A percentile compares a stretch with the other conserved stretches of the same genome.
Evolutionary conservation across 2,329 filamentous ascomycete genomes (phyloP).

Genomic region (Colletotrichum coccodes): DNA sequence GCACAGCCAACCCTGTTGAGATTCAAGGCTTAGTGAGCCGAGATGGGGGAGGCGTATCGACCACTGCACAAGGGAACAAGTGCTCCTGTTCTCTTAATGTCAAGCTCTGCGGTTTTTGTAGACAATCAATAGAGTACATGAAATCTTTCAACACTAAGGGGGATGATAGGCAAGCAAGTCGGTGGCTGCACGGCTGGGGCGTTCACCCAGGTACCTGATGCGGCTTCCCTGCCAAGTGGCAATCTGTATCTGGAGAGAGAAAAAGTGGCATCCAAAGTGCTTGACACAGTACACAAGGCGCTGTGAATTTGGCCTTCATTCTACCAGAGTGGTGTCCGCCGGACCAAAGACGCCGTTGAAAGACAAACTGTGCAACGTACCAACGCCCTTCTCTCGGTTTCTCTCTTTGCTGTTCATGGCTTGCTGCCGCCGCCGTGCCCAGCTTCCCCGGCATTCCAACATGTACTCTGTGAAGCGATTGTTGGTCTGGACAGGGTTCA

Average conservation of each 20-base stretch:
- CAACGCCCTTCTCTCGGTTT: conserved; percentile 26
- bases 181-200: conserved; percentile 3
- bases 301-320: conserved; percentile 20
- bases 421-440: conserved; percentile 14
- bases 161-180: neutral
- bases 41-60: neutral
- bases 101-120: neutral
- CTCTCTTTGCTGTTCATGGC: conserved; percentile 28
- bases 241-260: conserved; percentile 14
- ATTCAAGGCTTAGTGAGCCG: neutral
- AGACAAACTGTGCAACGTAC: conserved; percentile 27
- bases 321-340: conserved; percentile 4
- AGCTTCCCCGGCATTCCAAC: conserved; percentile 23
- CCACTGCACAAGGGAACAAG: conserved; percentile 8
- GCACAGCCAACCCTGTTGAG: conserved; percentile 8
- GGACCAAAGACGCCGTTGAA: conserved; percentile 27
- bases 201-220: conserved; percentile 10
- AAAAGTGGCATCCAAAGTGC: conserved; percentile 17
- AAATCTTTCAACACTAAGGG: neutral
- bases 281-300: conserved; percentile 24
- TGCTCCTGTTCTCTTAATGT: neutral
- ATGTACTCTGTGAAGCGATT: conserved; percentile 11
- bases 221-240: conserved; percentile 27
- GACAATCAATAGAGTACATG: neutral
- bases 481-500: conserved; percentile 24